Evolutionary conservation across 2,329 filamentous ascomycete species (phyloP).

Genomic region (Sporothrix sp.): DNA sequence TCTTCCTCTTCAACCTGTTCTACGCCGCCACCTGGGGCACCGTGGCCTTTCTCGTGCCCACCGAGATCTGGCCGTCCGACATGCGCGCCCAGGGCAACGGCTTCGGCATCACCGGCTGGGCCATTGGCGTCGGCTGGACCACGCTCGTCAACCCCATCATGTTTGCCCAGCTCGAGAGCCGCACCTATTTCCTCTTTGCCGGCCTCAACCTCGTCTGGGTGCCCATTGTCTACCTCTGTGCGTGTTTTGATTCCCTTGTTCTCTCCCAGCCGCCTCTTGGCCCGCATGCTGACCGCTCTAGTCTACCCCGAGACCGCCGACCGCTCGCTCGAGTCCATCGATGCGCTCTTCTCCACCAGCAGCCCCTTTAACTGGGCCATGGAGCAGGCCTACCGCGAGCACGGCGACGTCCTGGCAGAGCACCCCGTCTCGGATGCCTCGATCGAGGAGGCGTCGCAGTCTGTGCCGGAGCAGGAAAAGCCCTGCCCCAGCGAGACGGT

Average conservation of each 20-base stretch:
- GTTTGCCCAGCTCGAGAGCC: constrained; percentile 35
- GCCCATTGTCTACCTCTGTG: constrained; percentile 37
- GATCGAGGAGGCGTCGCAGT: constrained; percentile 50
- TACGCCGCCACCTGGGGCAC: constrained; percentile 43
- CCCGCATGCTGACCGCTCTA: not conserved
- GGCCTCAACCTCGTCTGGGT: constrained; percentile 41
- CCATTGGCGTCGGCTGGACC: constrained; percentile 46
- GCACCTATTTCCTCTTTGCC: constrained; percentile 43
- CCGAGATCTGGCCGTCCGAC: constrained; percentile 47
- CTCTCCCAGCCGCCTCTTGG: not conserved
- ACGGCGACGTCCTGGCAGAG: constrained; percentile 16
- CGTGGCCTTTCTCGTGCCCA: constrained; percentile 39
- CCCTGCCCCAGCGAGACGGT: constrained; percentile 7
- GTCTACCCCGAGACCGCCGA: constrained; percentile 34
- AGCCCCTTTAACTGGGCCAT: constrained; percentile 29
- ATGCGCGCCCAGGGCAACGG: constrained; percentile 50
- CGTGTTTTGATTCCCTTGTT: not conserved
- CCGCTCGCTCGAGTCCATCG: constrained; percentile 42
- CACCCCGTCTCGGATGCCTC: constrained; percentile 24
- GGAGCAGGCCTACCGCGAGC: constrained; percentile 14
- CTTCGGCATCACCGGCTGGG: constrained; percentile 50
- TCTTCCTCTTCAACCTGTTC: constrained; percentile 41
- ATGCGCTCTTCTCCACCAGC: constrained; percentile 37
- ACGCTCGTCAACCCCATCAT: constrained; percentile 43
- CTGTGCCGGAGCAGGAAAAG: constrained; percentile 31